phyloP scores from a whole-genome alignment of 352 stramenopile genomes.

The Pseudoperonospora humuli region DNA sequence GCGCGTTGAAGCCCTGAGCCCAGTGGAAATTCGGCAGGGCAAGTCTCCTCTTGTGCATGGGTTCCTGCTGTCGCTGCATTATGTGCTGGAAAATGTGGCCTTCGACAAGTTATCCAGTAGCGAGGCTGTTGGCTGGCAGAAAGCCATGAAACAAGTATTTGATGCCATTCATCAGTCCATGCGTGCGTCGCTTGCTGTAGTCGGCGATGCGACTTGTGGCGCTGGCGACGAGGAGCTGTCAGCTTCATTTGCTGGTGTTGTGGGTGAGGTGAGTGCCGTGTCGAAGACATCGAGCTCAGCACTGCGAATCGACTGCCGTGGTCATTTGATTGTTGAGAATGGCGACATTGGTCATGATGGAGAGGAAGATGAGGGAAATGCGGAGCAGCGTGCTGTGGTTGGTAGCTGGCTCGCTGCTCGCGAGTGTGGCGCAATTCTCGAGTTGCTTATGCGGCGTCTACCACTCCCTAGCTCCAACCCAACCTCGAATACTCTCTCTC shows the following conservation, averaged over 20 bases:
- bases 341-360: constrained; percentile 20
- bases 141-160: constrained; percentile 45
- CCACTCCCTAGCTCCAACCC: constrained; percentile 29
- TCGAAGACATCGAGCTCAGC: constrained; percentile 42
- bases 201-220: constrained; percentile 66
- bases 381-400: constrained; percentile 71
- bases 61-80: constrained; percentile 64
- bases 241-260: constrained; percentile 50
- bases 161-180: constrained; percentile 49
- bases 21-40: constrained; percentile 24
- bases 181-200: constrained; percentile 53
- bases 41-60: constrained; percentile 71
- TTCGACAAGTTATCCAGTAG: constrained; percentile 27
- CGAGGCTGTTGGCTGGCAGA: constrained; percentile 32
- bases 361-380: constrained; percentile 39
- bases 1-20: constrained; percentile 27
- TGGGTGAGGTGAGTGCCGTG: constrained; percentile 57
- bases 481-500: constrained; percentile 10
- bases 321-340: constrained; percentile 65
- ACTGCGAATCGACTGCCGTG: constrained; percentile 68
- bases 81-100: constrained; percentile 57
- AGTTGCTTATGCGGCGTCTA: constrained; percentile 62
- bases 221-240: constrained; percentile 55
- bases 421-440: constrained; percentile 72
- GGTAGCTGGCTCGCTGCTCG: constrained; percentile 82